phyloP scores from a whole-genome alignment of 257 asterid species.

The Gentiana straminea region DNA sequence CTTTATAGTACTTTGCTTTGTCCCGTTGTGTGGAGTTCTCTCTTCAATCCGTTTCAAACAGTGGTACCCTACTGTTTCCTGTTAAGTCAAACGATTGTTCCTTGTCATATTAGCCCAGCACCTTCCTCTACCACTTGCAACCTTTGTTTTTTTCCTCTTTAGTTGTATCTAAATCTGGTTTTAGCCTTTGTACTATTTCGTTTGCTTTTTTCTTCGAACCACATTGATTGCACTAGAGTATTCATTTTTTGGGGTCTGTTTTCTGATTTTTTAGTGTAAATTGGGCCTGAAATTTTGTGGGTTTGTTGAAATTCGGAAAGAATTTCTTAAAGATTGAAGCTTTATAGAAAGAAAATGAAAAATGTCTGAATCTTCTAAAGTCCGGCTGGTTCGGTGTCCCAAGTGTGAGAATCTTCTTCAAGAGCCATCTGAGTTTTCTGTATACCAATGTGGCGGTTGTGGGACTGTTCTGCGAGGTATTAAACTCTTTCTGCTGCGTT shows the following conservation, averaged over 20 bases:
- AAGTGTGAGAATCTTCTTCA: conserved; percentile 84
- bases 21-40: conserved; percentile 8
- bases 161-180: not conserved
- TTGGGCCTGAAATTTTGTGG: not conserved
- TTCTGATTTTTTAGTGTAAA: not conserved
- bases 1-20: conserved; percentile 10
- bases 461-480: conserved; percentile 81
- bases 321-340: conserved; percentile 17
- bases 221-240: not conserved
- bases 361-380: conserved; percentile 56
- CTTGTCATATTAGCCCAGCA: not conserved
- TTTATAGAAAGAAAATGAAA: conserved; percentile 7
- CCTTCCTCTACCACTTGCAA: not conserved
- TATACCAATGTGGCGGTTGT: conserved; percentile 92
- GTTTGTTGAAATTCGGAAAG: conserved; percentile 3
- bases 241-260: not conserved
- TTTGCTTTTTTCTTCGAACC: no score
- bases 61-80: not conserved
- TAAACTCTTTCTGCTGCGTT: conserved; percentile 3
- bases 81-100: conserved; percentile 11
- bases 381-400: conserved; percentile 85
- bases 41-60: not conserved
- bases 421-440: conserved; percentile 68
- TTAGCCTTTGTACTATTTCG: not conserved
- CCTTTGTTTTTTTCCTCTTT: not conserved